Percentiles rank a stretch among this genome's conserved stretches.
Conservation (phyloP, 1,284 basidiomycete genomes). For the Ustilago trichophora region DNA sequence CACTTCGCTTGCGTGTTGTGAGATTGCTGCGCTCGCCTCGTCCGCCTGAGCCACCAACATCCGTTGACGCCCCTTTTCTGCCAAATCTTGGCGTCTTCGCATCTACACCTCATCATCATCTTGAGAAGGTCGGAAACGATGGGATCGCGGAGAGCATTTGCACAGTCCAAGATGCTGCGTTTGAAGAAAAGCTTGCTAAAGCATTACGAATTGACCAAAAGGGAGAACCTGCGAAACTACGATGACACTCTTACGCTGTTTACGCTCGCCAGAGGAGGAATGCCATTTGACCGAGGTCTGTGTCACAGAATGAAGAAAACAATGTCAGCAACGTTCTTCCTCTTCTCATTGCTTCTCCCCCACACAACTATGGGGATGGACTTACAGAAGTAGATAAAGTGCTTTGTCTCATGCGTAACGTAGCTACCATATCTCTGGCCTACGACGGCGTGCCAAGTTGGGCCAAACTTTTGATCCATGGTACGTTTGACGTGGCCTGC, state of each 20-base stretch:
- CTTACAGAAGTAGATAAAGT: conserved; percentile 67
- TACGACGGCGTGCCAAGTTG: conserved; percentile 97
- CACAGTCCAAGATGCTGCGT: no score
- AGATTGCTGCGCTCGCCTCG: no score
- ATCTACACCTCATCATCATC: no score
- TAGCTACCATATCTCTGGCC: conserved; percentile 92
- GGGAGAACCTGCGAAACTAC: not conserved
- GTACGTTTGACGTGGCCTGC: conserved; percentile 97
- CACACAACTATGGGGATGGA: not conserved
- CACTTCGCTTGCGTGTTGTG: no score
- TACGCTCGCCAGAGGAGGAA: conserved; percentile 66
- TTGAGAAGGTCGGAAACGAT: no score
- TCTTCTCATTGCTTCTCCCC: not conserved
- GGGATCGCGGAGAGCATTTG: no score
- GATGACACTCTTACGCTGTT: not conserved
- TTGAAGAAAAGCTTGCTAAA: no score
- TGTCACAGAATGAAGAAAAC: not conserved
- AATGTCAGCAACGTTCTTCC: not conserved
- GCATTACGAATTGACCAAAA: no score
- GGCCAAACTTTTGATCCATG: conserved; percentile 87
- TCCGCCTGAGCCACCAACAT: no score
- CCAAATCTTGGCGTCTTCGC: no score
- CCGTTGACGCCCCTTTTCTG: no score
- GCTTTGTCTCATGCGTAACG: conserved; percentile 77
- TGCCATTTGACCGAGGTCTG: conserved; percentile 64